Evolutionary conservation across 78 protist genomes (phyloP).

Genomic region (Capsaspora owczarzaki): DNA sequence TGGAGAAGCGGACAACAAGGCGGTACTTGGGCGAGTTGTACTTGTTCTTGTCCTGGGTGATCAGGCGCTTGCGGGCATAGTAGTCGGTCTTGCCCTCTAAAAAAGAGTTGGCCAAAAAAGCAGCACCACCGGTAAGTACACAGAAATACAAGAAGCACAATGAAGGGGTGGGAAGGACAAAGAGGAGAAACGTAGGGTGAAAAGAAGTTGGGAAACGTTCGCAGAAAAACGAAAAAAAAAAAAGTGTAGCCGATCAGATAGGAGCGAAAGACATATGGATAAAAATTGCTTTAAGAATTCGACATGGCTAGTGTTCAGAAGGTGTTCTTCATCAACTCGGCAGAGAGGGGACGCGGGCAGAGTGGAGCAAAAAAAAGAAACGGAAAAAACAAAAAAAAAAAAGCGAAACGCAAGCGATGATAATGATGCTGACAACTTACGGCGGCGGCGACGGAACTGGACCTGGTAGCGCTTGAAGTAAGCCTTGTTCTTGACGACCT

Average conservation of each 20-base stretch:
- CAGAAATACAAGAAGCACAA: background rate
- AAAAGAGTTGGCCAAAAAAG: background rate
- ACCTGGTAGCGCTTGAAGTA: slow-evolving; percentile 94
- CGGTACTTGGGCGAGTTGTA: slow-evolving; percentile 96
- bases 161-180: background rate
- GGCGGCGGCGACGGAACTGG: slow-evolving; percentile 91
- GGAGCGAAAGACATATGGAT: slow-evolving; percentile 17
- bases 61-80: slow-evolving; percentile 82
- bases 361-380: background rate
- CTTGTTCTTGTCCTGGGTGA: slow-evolving; percentile 93
- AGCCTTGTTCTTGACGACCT: slow-evolving; percentile 86
- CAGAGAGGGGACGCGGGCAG: too few species aligned
- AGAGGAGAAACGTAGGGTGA: background rate
- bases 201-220: too few species aligned
- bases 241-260: background rate
- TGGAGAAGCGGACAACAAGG: slow-evolving; percentile 92
- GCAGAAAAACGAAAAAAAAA: background rate
- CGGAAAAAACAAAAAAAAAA: background rate
- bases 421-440: background rate
- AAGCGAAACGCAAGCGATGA: background rate
- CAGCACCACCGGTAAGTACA: background rate
- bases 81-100: slow-evolving; percentile 97
- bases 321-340: too few species aligned
- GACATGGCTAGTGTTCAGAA: too few species aligned
- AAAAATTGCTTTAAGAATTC: too few species aligned